Percentiles rank a stretch among this genome's conserved stretches.
phyloP scores from a whole-genome alignment of 306 rosid genomes.

The Arachis stenosperma region DNA sequence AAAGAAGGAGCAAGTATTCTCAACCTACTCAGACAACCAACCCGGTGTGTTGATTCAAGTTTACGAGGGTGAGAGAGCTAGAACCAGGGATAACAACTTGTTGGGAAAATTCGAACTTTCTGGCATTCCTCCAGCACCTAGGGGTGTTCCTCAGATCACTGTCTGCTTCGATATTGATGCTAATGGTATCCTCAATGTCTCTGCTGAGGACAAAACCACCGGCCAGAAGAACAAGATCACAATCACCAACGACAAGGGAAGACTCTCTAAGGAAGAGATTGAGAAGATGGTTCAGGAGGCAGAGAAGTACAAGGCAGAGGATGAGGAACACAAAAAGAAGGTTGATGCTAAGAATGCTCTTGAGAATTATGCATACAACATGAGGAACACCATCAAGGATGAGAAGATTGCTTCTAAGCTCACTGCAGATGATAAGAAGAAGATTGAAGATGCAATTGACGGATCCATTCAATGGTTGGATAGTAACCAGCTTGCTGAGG shows the following conservation, averaged over 20 bases:
- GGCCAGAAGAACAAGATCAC: conserved; percentile 67
- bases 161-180: conserved; percentile 73
- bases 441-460: conserved; percentile 62
- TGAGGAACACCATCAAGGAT: conserved; percentile 62
- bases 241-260: conserved; percentile 61
- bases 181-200: conserved; percentile 69
- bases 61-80: conserved; percentile 65
- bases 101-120: conserved; percentile 59
- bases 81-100: conserved; percentile 60
- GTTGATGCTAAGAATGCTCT: conserved; percentile 54
- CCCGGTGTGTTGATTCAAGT: conserved; percentile 65
- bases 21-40: conserved; percentile 70
- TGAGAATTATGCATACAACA: conserved; percentile 60
- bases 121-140: conserved; percentile 64
- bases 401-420: conserved; percentile 53
- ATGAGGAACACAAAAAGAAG: conserved; percentile 70
- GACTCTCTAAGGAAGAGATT: conserved; percentile 59
- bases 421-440: conserved; percentile 49
- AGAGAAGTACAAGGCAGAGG: conserved; percentile 67
- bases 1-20: conserved; percentile 70
- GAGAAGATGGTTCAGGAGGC: conserved; percentile 70
- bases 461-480: conserved; percentile 62
- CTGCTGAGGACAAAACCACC: conserved; percentile 56
- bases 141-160: conserved; percentile 60
- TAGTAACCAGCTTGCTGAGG: conserved; percentile 58